Base-by-base conservation (phyloP, 306 rosid genomes). In the Pterocarpus santalinus region DNA sequence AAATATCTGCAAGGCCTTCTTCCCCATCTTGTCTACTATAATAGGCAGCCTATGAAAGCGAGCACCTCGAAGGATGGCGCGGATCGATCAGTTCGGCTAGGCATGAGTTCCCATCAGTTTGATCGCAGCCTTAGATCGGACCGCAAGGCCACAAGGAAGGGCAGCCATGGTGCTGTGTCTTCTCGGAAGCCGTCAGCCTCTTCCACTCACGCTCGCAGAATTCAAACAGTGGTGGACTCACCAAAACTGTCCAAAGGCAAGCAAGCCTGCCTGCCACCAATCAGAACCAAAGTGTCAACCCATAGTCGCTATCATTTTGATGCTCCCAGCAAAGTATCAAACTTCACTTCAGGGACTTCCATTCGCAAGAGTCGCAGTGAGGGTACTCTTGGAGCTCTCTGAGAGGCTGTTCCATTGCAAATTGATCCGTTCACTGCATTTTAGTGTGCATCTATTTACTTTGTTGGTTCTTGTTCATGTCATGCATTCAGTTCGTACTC, bases 1-100 rank as follows among this genome's bases (percentile, higher is more conserved):
- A 95, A 96, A 51, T 80, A 87, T 82, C 90, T 93, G 76, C 98
- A 92, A 70, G 88, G 94, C 72, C 98, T 93, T 85, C 98, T 96
- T 75, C 98, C 99, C 73, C 90, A 93, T 80, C 87, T 95, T 83
- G 91, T 83, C 78, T 93, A 89, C 91, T 90, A 81, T 83, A 95
- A 95, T 75, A 64, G 98, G 67, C 93, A 88, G 71, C 74, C 91
- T 53, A 80, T 86, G 7, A 93, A 92, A 84, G 78, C 81, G 6
- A 83, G 89, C 86, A 15, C 78, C 47, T 53, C 82, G 84, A 95
- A 95, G 88, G 99, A 93, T 34, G 77, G 84, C 46, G 84, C 86
- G 2, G 98, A 93, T 33, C 85, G 98, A 17, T 81, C 90, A 5
- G 90, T 92, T 52, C 90, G 98, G 81, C 67, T 90, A 55, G 94